A percentile compares a stretch with the other conserved stretches of the same genome.
phyloP scores from a whole-genome alignment of 495 filamentous ascomycete species.

The Saxispiralis lemnorum region DNA sequence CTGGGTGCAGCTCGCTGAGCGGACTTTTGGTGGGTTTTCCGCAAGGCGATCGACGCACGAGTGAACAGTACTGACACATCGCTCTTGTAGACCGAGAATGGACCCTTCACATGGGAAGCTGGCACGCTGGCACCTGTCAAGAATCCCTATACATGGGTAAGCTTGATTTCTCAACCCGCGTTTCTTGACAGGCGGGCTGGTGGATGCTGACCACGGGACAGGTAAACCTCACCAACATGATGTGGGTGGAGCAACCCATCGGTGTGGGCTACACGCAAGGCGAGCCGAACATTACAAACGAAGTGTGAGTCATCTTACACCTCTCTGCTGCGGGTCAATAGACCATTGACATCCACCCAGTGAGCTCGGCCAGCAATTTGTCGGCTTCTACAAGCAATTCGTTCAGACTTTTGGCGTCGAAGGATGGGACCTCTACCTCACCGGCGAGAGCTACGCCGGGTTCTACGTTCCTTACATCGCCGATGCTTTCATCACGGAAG shows the following conservation, averaged over 20 bases:
- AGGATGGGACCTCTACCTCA: slow-evolving; percentile 14
- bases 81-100: slow-evolving; percentile 36
- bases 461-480: slow-evolving; percentile 18
- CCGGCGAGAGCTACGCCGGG: slow-evolving; percentile 16
- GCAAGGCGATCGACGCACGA: too few relatives aligned
- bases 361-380: slow-evolving; percentile 50
- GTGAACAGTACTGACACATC: too few relatives aligned
- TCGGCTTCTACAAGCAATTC: slow-evolving; percentile 20
- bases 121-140: slow-evolving; percentile 44
- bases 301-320: slow-evolving; percentile 15
- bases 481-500: slow-evolving; percentile 9
- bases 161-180: neutral
- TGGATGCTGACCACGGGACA: slow-evolving; percentile 27
- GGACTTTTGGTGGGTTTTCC: slow-evolving; percentile 48
- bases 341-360: slow-evolving; percentile 5
- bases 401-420: slow-evolving; percentile 12
- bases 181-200: slow-evolving; percentile 20
- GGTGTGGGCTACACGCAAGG: slow-evolving; percentile 49
- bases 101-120: slow-evolving; percentile 57
- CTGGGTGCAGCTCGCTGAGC: slow-evolving; percentile 50
- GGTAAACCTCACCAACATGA: slow-evolving; percentile 53
- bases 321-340: too few relatives aligned
- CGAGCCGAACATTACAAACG: slow-evolving; percentile 38
- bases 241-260: slow-evolving; percentile 62
- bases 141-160: slow-evolving; percentile 36